Evolutionary conservation across 106 monocot genomes (phyloP).

Genomic region (Vanilla planifolia): DNA sequence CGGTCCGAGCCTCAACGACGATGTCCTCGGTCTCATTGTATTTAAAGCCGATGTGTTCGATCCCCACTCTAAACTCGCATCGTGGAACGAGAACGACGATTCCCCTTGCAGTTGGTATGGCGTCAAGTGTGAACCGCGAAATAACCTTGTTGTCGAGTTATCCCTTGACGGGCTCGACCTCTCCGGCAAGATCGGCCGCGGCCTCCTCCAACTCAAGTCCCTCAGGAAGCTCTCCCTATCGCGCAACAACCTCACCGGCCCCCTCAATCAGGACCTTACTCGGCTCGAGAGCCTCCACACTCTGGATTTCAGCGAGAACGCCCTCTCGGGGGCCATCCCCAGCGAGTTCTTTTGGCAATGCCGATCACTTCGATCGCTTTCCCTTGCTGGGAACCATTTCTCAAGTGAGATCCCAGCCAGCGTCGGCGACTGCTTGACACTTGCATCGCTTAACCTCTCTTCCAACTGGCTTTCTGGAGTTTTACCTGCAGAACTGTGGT

Average conservation of each 20-base stretch:
- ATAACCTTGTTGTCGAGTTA: slow-evolving; percentile 45
- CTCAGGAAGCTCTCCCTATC: slow-evolving; percentile 62
- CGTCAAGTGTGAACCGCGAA: slow-evolving; percentile 51
- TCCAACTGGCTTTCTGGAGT: slow-evolving; percentile 53
- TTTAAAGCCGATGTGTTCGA: slow-evolving; percentile 81
- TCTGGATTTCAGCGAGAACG: slow-evolving; percentile 65
- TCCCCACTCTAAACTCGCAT: slow-evolving; percentile 48
- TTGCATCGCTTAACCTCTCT: slow-evolving; percentile 52
- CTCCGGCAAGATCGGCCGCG: slow-evolving; percentile 70
- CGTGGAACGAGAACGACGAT: slow-evolving; percentile 88
- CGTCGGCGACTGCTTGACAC: slow-evolving; percentile 41
- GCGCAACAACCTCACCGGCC: slow-evolving; percentile 72
- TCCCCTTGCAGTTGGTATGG: slow-evolving; percentile 65
- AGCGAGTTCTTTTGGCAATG: slow-evolving; percentile 53
- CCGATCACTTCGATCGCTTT: slow-evolving; percentile 30
- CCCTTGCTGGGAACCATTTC: slow-evolving; percentile 38
- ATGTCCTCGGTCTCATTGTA: slow-evolving; percentile 91
- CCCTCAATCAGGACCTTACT: slow-evolving; percentile 35
- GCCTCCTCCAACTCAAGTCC: slow-evolving; percentile 68
- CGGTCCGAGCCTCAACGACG: slow-evolving; percentile 57
- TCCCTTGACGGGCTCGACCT: slow-evolving; percentile 54
- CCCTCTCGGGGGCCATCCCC: slow-evolving; percentile 53
- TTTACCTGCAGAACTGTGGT: slow-evolving; percentile 53
- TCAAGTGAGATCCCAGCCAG: slow-evolving; percentile 39
- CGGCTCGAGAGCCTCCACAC: slow-evolving; percentile 26